Conservation (phyloP, 2,329 filamentous ascomycete species). For the Fusarium tricinctum region DNA sequence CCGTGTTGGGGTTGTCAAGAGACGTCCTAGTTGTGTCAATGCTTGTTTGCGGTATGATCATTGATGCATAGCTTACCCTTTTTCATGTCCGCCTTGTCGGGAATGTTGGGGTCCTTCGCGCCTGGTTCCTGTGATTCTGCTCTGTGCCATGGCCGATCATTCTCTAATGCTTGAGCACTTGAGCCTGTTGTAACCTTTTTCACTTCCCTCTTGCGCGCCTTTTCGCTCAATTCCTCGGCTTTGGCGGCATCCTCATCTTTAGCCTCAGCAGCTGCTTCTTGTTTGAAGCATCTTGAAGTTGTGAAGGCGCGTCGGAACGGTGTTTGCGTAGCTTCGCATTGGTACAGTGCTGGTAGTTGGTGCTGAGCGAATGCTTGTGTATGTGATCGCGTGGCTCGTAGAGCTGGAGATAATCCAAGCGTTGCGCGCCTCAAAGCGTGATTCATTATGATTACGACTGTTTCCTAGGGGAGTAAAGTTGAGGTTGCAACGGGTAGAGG, state of each 20-base stretch:
- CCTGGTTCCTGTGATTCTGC: conserved; percentile 34
- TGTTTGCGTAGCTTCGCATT: conserved; percentile 1
- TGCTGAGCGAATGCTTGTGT: conserved; percentile 13
- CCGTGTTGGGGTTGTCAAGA: conserved; percentile 83
- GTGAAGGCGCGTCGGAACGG: conserved; percentile 40
- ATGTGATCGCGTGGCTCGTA: conserved; percentile 18
- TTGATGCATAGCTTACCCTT: conserved; percentile 38
- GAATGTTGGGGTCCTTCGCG: conserved; percentile 26
- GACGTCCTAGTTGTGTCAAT: conserved; percentile 67
- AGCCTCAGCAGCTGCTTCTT: conserved; percentile 21
- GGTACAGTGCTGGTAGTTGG: conserved; percentile 16
- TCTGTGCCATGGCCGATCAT: conserved; percentile 50
- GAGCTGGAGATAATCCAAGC: conserved; percentile 33
- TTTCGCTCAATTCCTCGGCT: conserved; percentile 37
- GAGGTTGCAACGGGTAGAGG: not conserved
- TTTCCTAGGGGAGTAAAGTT: not conserved
- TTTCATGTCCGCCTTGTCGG: conserved; percentile 32
- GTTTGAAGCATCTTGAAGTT: conserved; percentile 27
- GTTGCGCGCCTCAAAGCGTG: conserved; percentile 37
- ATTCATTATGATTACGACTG: conserved; percentile 34
- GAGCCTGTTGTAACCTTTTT: conserved; percentile 42
- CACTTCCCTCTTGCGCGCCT: conserved; percentile 42
- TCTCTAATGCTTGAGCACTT: conserved; percentile 46
- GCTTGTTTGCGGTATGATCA: not conserved
- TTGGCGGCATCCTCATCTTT: conserved; percentile 1